Evolutionary conservation across 2,329 filamentous ascomycete genomes (phyloP).

Genomic region (Microdochium trichocladiopsis): DNA sequence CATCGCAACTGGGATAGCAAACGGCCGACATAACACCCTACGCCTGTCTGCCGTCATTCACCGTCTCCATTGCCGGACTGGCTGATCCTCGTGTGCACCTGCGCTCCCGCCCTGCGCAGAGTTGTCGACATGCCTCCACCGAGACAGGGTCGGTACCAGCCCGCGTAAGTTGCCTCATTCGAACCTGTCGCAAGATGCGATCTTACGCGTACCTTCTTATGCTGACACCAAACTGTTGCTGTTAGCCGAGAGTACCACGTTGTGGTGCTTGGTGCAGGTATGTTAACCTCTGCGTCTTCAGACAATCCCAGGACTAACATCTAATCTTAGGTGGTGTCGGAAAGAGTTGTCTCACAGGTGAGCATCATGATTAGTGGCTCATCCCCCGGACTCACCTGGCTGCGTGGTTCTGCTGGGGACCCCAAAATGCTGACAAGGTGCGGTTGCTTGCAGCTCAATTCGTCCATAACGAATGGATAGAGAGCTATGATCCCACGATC

Average conservation of each 20-base stretch:
- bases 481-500: slow-evolving; percentile 75
- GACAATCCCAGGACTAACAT: background rate
- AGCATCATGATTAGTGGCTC: slow-evolving; percentile 11
- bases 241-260: slow-evolving; percentile 71
- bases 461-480: slow-evolving; percentile 90
- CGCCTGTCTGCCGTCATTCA: too few species aligned
- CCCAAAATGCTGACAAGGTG: slow-evolving; percentile 3
- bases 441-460: slow-evolving; percentile 61
- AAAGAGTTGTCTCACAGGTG: slow-evolving; percentile 88
- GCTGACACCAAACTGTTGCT: too few species aligned
- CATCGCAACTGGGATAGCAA: too few species aligned
- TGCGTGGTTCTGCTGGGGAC: background rate
- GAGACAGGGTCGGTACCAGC: slow-evolving; percentile 17
- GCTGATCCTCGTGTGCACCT: background rate
- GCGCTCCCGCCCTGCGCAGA: background rate
- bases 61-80: too few species aligned
- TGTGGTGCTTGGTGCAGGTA: slow-evolving; percentile 74
- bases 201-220: too few species aligned
- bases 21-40: too few species aligned
- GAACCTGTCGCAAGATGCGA: too few species aligned
- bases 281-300: slow-evolving; percentile 19
- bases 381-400: background rate
- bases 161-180: slow-evolving; percentile 18
- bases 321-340: slow-evolving; percentile 68
- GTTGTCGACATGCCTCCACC: slow-evolving; percentile 10